Percentiles rank a stretch among this genome's conserved stretches.
Conservation (phyloP, 495 filamentous ascomycete genomes). For the Aspergillus kassunensis region DNA sequence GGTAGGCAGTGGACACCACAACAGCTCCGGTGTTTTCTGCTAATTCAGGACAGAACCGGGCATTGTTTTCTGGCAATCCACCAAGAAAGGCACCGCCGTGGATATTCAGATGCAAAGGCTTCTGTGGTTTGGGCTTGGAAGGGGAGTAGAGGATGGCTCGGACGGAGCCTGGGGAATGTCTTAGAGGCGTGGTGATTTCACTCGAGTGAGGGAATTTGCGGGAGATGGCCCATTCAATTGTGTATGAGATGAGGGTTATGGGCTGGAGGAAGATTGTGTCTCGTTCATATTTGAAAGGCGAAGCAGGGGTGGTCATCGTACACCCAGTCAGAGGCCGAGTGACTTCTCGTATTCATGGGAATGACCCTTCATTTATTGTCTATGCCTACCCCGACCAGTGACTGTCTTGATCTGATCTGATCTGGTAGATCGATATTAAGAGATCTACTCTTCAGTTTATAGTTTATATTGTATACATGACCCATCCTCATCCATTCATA, state of each 20-base stretch:
- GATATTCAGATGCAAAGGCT: slow-evolving; percentile 10
- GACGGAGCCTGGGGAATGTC: slow-evolving; percentile 1
- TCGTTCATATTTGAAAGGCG: too few species aligned
- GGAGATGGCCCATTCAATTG: slow-evolving; percentile 5
- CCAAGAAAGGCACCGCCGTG: slow-evolving; percentile 12
- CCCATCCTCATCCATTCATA: background rate
- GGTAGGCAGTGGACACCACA: slow-evolving; percentile 8
- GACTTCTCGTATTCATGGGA: too few species aligned
- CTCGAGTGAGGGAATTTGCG: background rate
- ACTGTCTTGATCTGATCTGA: too few species aligned
- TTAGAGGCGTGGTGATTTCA: slow-evolving; percentile 5
- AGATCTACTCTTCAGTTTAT: background rate
- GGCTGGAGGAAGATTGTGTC: slow-evolving; percentile 8
- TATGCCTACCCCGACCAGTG: too few species aligned
- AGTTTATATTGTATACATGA: background rate
- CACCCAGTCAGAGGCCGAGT: too few species aligned
- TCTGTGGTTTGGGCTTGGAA: background rate
- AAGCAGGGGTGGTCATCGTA: too few species aligned
- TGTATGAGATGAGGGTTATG: slow-evolving; percentile 7
- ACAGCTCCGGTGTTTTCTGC: slow-evolving; percentile 6
- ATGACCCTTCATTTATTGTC: too few species aligned
- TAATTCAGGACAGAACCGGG: slow-evolving; percentile 5
- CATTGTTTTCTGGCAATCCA: slow-evolving; percentile 9
- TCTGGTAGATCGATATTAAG: background rate
- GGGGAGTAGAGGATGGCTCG: slow-evolving; percentile 5